These are phyloP conservation scores for Rhodotorula kratochvilovae DNA, from an alignment of 768 basidiomycete species.

Conservation along the genomic window DNA sequence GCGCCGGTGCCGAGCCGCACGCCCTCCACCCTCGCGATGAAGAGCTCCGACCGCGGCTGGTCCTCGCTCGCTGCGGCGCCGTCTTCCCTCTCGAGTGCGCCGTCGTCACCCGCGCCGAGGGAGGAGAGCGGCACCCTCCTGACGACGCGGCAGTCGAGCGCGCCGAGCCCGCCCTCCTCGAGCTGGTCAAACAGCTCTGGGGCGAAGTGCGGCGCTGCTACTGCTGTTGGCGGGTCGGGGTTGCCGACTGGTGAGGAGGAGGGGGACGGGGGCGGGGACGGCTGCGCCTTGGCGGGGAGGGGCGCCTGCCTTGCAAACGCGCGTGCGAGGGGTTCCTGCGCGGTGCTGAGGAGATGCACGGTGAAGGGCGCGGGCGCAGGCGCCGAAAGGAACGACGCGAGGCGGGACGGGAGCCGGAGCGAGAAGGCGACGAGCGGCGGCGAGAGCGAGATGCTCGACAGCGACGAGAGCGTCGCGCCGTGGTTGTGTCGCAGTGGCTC, in stretches of 20 bases:
- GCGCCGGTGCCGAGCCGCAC: conserved; percentile 52
- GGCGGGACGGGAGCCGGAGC: conserved; percentile 79
- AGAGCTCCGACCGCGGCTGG: conserved; percentile 54
- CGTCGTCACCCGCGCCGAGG: conserved; percentile 24
- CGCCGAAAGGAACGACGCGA: conserved; percentile 57
- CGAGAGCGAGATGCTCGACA: conserved; percentile 84
- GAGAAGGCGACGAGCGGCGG: conserved; percentile 88
- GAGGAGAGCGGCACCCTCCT: conserved; percentile 62
- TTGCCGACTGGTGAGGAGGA: conserved; percentile 48
- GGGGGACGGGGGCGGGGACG: conserved; percentile 47
- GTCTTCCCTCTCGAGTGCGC: too few relatives aligned
- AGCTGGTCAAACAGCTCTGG: conserved; percentile 43
- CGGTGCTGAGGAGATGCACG: conserved; percentile 71
- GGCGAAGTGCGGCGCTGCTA: conserved; percentile 55
- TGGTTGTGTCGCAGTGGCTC: conserved; percentile 54
- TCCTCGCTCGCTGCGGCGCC: conserved; percentile 19
- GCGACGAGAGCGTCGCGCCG: conserved; percentile 89
- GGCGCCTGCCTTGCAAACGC: conserved; percentile 62
- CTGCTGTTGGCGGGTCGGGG: conserved; percentile 48
- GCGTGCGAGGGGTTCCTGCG: conserved; percentile 61
- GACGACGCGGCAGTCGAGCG: conserved; percentile 67
- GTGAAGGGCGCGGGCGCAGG: conserved; percentile 52
- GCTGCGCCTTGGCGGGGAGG: conserved; percentile 42
- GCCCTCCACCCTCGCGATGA: conserved; percentile 70
- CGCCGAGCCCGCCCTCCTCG: conserved; percentile 57